Conservation (phyloP, 768 basidiomycete species). For the Amylocystis lapponica region DNA sequence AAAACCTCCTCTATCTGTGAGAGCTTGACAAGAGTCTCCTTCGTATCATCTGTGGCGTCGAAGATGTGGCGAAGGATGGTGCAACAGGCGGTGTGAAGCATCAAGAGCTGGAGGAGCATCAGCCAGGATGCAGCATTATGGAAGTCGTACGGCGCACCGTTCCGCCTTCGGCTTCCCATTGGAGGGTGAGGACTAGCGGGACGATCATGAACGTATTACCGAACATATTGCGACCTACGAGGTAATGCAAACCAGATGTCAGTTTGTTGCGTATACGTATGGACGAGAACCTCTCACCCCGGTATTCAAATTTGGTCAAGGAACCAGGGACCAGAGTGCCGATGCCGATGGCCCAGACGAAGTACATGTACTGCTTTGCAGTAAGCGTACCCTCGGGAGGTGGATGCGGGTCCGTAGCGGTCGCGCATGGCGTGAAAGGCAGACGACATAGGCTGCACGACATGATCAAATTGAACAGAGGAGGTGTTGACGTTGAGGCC, state of each 20-base stretch:
- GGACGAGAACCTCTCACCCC: no score
- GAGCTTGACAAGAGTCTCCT: constrained; percentile 6
- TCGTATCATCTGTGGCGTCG: constrained; percentile 6
- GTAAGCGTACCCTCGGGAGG: neutral
- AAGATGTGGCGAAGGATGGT: constrained; percentile 18
- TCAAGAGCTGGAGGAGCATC: no score
- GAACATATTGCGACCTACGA: neutral
- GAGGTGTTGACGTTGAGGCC: no score
- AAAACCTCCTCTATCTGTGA: constrained; percentile 17
- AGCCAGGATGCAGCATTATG: neutral
- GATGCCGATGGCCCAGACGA: neutral
- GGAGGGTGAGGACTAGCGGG: neutral
- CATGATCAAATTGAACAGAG: no score
- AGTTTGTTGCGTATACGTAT: no score
- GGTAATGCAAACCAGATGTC: no score
- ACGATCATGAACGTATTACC: neutral
- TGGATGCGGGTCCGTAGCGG: neutral
- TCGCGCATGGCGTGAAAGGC: no score
- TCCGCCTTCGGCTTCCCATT: neutral
- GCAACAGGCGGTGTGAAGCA: no score
- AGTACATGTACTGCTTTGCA: neutral
- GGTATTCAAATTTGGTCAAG: no score
- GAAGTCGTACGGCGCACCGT: neutral
- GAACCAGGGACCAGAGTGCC: no score
- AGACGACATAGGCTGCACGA: no score